Evolutionary conservation across 106 monocot species (phyloP), one percentile per base, ranked within the genome.

Genomic region (Dendrobium catenatum): DNA sequence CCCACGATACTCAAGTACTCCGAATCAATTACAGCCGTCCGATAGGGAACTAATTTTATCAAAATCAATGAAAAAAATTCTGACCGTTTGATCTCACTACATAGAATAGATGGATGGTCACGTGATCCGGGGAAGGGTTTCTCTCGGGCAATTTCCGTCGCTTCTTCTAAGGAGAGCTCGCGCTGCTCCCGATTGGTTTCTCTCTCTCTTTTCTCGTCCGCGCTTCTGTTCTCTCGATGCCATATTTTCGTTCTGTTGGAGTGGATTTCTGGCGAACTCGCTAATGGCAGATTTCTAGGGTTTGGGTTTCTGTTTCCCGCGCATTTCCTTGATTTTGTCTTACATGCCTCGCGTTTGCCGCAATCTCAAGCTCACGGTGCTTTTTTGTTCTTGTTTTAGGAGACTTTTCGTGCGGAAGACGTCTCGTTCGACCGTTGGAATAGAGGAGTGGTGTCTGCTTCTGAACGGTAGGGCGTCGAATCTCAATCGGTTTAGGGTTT

Each of bases 401-500:
- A 59, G 31, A 4, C n/a, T 17, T 70, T 29, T 4, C 72, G 37
- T n/a, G 68, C 20, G 48, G 76, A 51, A 26, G 15, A 4, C 49
- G 8, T 27, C 42, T 42, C 11, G 2, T 51, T 15, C 19, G 76
- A 24, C 41, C 42, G 19, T 33, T 48, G 59, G 55, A 22, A 72
- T 22, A 81, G 31, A 46, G 20, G 20, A 48, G 22, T 68, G 68
- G 64, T 15, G 51, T 4, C 41, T 41, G 72, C 22, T 47, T 6
- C 29, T 15, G 20, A 2, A n/a, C 29, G 70, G 77, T 31, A 70
- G 72, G 58, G 42, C 73, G 46, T 79, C 68, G 79, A 42, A 46
- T 44, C 41, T 46, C 58, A 4, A 9, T 6, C 16, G 29, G 78
- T 83, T 3, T 83, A 83, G 83, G 83, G 78, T 83, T 83, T 83